A percentile compares a stretch with the other conserved stretches of the same genome.
Conservation (phyloP, 805 yeast genomes). For the Hanseniaspora guilliermondii region DNA sequence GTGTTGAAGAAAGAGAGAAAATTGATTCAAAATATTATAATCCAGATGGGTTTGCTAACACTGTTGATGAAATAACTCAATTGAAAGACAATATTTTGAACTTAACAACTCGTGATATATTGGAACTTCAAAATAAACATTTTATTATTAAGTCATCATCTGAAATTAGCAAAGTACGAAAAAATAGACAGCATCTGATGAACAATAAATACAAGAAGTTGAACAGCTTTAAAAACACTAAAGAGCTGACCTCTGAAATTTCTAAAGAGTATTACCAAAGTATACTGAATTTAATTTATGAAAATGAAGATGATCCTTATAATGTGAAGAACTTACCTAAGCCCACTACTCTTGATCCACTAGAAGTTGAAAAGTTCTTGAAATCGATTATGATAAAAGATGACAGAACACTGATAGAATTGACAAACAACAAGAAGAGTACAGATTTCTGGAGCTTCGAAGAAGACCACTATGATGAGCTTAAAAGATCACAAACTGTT, state of each 20-base stretch:
- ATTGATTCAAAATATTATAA: constrained; percentile 2
- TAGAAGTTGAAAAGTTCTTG: not conserved
- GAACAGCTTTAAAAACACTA: not conserved
- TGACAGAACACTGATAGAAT: not conserved
- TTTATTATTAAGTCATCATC: not conserved
- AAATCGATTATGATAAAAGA: not conserved
- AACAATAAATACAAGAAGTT: not conserved
- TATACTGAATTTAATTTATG: not conserved
- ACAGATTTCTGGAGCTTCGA: constrained; percentile 4
- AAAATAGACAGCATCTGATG: not conserved
- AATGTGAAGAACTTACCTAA: not conserved
- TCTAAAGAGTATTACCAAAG: not conserved
- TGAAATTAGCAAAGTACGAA: not conserved
- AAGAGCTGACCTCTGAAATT: not conserved
- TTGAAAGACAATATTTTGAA: constrained; percentile 8
- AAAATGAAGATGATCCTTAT: constrained; percentile 4
- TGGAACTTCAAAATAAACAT: constrained; percentile 7
- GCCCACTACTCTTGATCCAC: not conserved
- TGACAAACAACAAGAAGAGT: not conserved
- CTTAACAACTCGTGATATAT: not conserved
- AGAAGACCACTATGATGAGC: constrained; percentile 10
- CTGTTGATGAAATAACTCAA: not conserved
- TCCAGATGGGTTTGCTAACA: constrained; percentile 5
- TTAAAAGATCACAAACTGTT: constrained; percentile 4
- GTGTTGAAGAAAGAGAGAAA: not conserved